A percentile compares a stretch with the other conserved stretches of the same genome.
Conservation (phyloP, 2,329 filamentous ascomycete species). For the Diaporthe amygdali region DNA sequence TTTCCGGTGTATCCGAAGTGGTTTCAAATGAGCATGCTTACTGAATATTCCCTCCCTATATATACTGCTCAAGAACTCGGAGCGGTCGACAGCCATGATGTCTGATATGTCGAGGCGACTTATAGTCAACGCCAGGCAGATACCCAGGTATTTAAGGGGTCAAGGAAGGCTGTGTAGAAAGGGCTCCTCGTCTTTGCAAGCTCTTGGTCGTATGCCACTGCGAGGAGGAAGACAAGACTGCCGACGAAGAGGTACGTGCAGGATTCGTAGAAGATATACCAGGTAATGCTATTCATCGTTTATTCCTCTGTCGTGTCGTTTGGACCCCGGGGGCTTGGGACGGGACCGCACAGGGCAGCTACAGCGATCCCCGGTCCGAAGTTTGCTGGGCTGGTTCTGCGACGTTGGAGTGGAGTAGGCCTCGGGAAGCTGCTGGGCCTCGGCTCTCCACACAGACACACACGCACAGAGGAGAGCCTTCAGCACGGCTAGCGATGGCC, state of each 20-base stretch:
- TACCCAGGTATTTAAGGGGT: not conserved
- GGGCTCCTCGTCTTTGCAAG: not conserved
- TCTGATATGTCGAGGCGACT: not conserved
- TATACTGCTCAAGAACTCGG: constrained; percentile 78
- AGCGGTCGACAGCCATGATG: constrained; percentile 36
- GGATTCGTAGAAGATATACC: constrained; percentile 6
- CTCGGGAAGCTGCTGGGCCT: not conserved
- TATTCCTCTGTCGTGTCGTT: not conserved
- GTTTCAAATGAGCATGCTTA: constrained; percentile 43
- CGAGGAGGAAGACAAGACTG: constrained; percentile 20
- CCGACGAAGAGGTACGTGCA: constrained; percentile 20
- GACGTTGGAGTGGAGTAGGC: not conserved
- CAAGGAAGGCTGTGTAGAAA: constrained; percentile 6
- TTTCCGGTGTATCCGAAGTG: too few species aligned
- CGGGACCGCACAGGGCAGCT: not conserved
- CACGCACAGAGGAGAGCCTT: too few species aligned
- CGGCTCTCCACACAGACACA: too few species aligned
- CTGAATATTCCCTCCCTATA: constrained; percentile 91
- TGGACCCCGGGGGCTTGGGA: not conserved
- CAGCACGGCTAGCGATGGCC: not conserved
- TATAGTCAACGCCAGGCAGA: not conserved
- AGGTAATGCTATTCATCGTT: constrained; percentile 11
- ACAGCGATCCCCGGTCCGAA: not conserved
- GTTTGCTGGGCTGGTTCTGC: not conserved
- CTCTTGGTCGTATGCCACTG: constrained; percentile 15